These are phyloP conservation scores for Zymoseptoria crescenta DNA, from an alignment of 2,329 filamentous ascomycete species.

Conservation along the genomic window DNA sequence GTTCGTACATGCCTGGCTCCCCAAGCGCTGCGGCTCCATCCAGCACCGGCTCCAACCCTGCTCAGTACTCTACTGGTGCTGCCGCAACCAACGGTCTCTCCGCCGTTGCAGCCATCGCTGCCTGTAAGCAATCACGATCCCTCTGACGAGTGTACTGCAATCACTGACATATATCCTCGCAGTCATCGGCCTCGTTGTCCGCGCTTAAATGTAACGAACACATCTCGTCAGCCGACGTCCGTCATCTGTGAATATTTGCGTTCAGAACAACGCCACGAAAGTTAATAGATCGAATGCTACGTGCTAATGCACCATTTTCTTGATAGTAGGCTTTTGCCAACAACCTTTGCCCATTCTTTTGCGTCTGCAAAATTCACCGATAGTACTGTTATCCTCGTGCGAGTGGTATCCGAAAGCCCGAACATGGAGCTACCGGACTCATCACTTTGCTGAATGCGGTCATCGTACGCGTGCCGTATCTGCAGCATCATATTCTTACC, in stretches of 20 bases:
- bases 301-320: background rate
- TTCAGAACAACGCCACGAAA: background rate
- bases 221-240: background rate
- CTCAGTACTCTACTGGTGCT: constrained; percentile 7
- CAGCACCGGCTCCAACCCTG: background rate
- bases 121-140: background rate
- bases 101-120: constrained; percentile 2
- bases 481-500: too few species aligned
- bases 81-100: constrained; percentile 1
- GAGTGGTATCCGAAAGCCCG: background rate
- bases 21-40: background rate
- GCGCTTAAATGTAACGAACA: background rate
- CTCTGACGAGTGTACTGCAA: background rate
- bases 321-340: background rate
- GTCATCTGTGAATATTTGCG: background rate
- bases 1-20: background rate
- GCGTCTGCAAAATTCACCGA: background rate
- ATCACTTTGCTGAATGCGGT: background rate
- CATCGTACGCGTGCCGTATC: background rate
- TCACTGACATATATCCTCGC: background rate
- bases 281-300: background rate
- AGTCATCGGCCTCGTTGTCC: constrained; percentile 1
- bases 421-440: background rate
- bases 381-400: background rate
- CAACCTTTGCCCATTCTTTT: background rate